Conservation (phyloP, 208 protist species). For the Zelonia costaricensis region DNA sequence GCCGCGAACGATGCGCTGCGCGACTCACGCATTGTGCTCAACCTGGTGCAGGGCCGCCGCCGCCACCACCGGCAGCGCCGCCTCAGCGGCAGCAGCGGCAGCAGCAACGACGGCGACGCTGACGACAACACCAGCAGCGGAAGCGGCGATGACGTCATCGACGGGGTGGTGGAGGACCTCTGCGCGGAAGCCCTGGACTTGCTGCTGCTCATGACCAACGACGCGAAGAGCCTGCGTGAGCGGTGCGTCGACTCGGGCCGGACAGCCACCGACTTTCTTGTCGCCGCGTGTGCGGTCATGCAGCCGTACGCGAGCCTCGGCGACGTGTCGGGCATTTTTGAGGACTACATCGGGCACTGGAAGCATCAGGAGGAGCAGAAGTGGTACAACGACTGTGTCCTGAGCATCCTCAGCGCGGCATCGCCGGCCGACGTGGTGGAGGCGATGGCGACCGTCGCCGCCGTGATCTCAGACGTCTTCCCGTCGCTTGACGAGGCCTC, state of each 20-base stretch:
- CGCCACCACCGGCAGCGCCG: too few relatives aligned
- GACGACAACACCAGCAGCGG: too few relatives aligned
- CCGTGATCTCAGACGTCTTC: too few relatives aligned
- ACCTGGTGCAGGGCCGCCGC: too few relatives aligned
- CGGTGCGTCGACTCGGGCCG: slow-evolving; percentile 48
- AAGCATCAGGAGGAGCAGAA: slow-evolving; percentile 6
- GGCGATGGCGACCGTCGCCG: slow-evolving; percentile 19
- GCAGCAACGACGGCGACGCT: background rate
- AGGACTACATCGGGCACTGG: slow-evolving; percentile 24
- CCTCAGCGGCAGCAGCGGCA: background rate
- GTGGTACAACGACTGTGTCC: slow-evolving; percentile 55
- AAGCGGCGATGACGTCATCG: slow-evolving; percentile 2
- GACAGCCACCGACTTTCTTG: slow-evolving; percentile 61
- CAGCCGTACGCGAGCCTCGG: slow-evolving; percentile 55
- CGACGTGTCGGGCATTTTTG: slow-evolving; percentile 30
- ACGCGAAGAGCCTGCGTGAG: slow-evolving; percentile 46
- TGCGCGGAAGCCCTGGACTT: slow-evolving; percentile 58
- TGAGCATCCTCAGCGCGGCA: slow-evolving; percentile 33
- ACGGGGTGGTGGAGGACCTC: slow-evolving; percentile 42
- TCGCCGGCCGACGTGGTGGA: slow-evolving; percentile 46
- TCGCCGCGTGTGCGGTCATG: slow-evolving; percentile 67
- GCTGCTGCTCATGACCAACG: slow-evolving; percentile 72
- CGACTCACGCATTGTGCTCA: slow-evolving; percentile 53
- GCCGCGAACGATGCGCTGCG: slow-evolving; percentile 54
- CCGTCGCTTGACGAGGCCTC: too few relatives aligned